phyloP scores from a whole-genome alignment of 257 asterid genomes.

The Przewalskia tangutica region DNA sequence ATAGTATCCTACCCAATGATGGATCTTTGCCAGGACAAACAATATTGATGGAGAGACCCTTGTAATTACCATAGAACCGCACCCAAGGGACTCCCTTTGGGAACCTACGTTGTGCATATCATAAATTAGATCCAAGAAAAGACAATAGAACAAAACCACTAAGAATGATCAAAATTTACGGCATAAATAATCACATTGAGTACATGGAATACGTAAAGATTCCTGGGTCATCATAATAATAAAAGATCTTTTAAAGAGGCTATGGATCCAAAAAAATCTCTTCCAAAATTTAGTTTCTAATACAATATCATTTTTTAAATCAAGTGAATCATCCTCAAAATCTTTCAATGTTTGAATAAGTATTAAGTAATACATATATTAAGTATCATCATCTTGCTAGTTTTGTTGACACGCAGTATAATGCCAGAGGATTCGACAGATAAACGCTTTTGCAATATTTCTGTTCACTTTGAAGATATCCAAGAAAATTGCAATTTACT shows the following conservation, averaged over 20 bases:
- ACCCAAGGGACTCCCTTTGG: constrained; percentile 96
- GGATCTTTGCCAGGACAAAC: constrained; percentile 88
- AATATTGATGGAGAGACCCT: constrained; percentile 50
- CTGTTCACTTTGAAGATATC: neutral
- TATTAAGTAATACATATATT: neutral
- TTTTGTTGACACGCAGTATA: neutral
- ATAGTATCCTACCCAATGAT: constrained; percentile 45
- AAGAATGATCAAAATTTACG: neutral
- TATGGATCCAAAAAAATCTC: neutral
- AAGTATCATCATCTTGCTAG: neutral
- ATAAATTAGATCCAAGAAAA: neutral
- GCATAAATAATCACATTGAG: neutral
- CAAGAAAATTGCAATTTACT: neutral
- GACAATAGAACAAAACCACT: constrained; percentile 7
- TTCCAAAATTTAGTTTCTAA: too few relatives aligned
- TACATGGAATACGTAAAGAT: neutral
- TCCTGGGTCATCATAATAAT: neutral
- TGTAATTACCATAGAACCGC: constrained; percentile 65
- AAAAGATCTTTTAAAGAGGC: neutral
- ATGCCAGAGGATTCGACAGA: neutral
- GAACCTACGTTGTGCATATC: constrained; percentile 39
- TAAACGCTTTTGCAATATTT: neutral
- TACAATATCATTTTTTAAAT: neutral
- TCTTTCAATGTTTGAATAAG: neutral
- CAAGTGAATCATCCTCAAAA: neutral